Base-by-base conservation (phyloP, 345 rosid genomes). In the Acer campestre region DNA sequence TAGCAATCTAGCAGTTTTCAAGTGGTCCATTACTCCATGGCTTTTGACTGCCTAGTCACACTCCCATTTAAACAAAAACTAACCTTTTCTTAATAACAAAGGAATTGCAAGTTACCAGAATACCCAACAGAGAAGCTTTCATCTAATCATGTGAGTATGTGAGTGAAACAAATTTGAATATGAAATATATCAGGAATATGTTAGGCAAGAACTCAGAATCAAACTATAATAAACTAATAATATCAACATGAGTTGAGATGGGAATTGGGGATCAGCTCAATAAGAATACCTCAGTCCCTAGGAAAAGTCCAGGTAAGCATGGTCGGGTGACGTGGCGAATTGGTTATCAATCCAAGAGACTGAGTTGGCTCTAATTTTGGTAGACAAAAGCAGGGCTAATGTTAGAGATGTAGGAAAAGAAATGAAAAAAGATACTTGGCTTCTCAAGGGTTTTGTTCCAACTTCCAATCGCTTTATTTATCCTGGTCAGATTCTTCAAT, bases 351-450 rank as follows among this genome's bases (percentile, higher is more conserved):
- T 75, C 74, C 84, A 64, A 77, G 82, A 80, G 79, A 64, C 71
- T 38, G 55, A 73, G 74, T 59, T 73, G 85, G 80, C 75, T 82
- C 55, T 23, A 64, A 64, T 74, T 62, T 69, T 76, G 63, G 70
- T 56, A 80, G 82, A 88, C 83, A 93, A 89, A 87, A 87, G 89
- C 86, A 80, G 78, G 72, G 84, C 63, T 79, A 80, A 83, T 83
- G 89, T 79, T 77, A 79, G 84, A 82, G 80, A 70, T 79, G 85
- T 74, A 68, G 77, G 82, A 85, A 84, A 85, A 82, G 75, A 78
- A 70, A 78, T 76, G 82, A 71, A 82, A 80, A 90, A 87, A 86
- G 93, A 93, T 89, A 83, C 93, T 90, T 92, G 90, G 86, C 95
- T 94, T 90, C 92, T 80, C 80, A 85, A 85, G 80, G 89, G 86